These are phyloP conservation scores for Passalora sequoiae DNA, from an alignment of 2,329 filamentous ascomycete genomes.

Conservation along the genomic window DNA sequence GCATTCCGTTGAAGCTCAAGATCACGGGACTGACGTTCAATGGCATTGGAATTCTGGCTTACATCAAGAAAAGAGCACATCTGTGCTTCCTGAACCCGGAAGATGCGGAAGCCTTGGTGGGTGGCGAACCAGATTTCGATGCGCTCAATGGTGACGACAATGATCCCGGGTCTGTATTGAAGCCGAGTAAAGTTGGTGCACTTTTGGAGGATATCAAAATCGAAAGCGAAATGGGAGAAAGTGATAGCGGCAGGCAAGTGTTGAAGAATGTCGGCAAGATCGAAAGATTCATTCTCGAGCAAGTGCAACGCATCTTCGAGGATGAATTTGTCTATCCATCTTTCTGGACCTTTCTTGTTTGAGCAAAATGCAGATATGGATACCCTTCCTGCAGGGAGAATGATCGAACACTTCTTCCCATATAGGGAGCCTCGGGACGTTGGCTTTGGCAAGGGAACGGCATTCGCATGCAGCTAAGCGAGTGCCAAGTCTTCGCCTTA, in stretches of 20 bases:
- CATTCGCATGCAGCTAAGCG: constrained; percentile 10
- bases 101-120: constrained; percentile 68
- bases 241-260: constrained; percentile 86
- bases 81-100: constrained; percentile 94
- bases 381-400: too few species aligned
- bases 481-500: not conserved
- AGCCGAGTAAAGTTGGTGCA: constrained; percentile 51
- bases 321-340: constrained; percentile 98
- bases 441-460: not conserved
- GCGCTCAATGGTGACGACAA: constrained; percentile 24
- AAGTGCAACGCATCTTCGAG: constrained; percentile 94
- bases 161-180: constrained; percentile 2
- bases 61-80: constrained; percentile 82
- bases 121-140: constrained; percentile 38
- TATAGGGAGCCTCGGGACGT: constrained; percentile 1
- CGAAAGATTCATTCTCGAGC: constrained; percentile 92
- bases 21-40: constrained; percentile 95
- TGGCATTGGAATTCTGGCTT: constrained; percentile 84
- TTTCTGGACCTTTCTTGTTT: constrained; percentile 92
- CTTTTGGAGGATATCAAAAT: constrained; percentile 89
- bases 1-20: constrained; percentile 87
- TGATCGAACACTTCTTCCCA: too few species aligned
- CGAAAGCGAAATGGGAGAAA: constrained; percentile 93
- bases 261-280: constrained; percentile 98
- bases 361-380: constrained; percentile 2